Evolutionary conservation across 371 early-diverging fungal genomes (phyloP), one percentile per base, ranked within the genome.

Genomic region (Phascolomyces articulosus): DNA sequence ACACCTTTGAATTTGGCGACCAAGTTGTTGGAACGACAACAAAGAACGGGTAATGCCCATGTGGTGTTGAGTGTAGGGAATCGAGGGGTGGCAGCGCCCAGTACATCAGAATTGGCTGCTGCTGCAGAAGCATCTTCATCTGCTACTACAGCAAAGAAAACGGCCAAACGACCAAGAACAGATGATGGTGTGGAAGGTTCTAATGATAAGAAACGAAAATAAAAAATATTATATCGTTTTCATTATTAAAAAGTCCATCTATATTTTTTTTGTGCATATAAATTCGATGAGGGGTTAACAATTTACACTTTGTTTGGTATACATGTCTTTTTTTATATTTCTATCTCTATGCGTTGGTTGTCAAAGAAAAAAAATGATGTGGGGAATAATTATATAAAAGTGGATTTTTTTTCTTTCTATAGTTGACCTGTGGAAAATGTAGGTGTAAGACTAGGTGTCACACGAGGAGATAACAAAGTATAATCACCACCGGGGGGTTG

Each of bases 1-100:
- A 91, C 91, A 4, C 93, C 96, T 1, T 87, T 92, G 29, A 89
- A 91, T 53, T 82, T 91, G 60, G 92, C 91, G 0, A 78, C 86
- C 0, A 91, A 93, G 1, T 75, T 95, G 61, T 80, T 87, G 41
- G 91, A 93, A 56, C 81, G 88, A 40, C 92, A 93, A 28, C 87
- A 90, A 64, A 81, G 82, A 13, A 77, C 87, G 0, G 93, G 92
- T 24, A 79, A 85, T 41, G 94, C 96, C 2, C 93, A 94, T 60
- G 86, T 95, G 40, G 91, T 95, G 3, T 78, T 96, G 18, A 85
- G 90, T 54, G 90, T 92, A 23, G 95, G 95, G 62, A 93, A 93
- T 64, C 81, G 91, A 40, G 83, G 83, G 48, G 83, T 83, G 15
- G 70, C 76, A 2, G 77, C 80, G 21, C 59, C 77, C 29, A 66